phyloP scores from a whole-genome alignment of 2,329 filamentous ascomycete genomes.

The Colletotrichum magnum region DNA sequence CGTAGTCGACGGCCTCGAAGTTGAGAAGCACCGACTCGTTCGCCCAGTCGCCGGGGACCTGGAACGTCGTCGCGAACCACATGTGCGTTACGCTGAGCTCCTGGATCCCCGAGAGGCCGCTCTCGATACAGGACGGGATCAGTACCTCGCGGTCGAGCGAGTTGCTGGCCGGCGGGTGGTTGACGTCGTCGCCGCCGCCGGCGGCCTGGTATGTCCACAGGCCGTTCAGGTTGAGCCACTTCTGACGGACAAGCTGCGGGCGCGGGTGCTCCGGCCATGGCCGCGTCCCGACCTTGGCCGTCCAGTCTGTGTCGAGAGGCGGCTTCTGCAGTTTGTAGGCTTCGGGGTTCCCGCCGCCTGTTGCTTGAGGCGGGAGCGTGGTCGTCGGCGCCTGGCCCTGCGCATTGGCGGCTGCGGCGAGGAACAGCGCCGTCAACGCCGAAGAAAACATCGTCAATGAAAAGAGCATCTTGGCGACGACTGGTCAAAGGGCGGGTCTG shows the following conservation, averaged over 20 bases:
- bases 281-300: constrained; percentile 63
- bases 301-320: constrained; percentile 67
- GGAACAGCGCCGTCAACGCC: constrained; percentile 7
- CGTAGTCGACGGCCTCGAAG: constrained; percentile 72
- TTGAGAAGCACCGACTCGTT: constrained; percentile 63
- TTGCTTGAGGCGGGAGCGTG: not conserved
- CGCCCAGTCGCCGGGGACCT: constrained; percentile 62
- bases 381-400: constrained; percentile 9
- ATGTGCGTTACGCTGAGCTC: constrained; percentile 57
- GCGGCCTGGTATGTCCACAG: constrained; percentile 68
- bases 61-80: constrained; percentile 67
- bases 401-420: constrained; percentile 3
- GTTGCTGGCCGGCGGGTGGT: constrained; percentile 43
- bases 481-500: not conserved
- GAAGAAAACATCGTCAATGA: constrained; percentile 24
- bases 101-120: constrained; percentile 64
- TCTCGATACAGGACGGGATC: constrained; percentile 61
- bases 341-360: constrained; percentile 14
- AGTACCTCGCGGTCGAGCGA: constrained; percentile 56
- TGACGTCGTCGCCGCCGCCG: constrained; percentile 38
- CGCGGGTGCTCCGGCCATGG: constrained; percentile 73
- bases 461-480: constrained; percentile 24
- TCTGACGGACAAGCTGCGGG: constrained; percentile 67
- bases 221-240: constrained; percentile 71
- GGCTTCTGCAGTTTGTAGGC: constrained; percentile 56